Evolutionary conservation across 2,329 filamentous ascomycete genomes (phyloP).

Genomic region (Penicillium paneum): DNA sequence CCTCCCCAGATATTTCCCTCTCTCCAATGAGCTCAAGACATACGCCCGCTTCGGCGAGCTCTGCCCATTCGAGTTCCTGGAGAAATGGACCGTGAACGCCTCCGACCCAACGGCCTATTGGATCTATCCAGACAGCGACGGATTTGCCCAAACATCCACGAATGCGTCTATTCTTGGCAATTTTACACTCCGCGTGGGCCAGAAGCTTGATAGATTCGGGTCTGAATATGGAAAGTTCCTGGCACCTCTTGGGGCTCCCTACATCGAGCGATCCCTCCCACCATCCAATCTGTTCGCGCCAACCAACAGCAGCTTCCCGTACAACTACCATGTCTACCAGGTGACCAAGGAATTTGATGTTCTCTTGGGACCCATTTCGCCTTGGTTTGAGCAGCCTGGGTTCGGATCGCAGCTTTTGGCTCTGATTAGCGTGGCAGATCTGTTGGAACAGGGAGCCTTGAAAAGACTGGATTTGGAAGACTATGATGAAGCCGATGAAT

Average conservation of each 20-base stretch:
- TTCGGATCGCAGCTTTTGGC: constrained; percentile 42
- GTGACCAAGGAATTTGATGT: constrained; percentile 44
- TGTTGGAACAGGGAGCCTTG: constrained; percentile 37
- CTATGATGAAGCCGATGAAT: constrained; percentile 25
- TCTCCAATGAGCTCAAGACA: constrained; percentile 16
- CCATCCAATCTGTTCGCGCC: constrained; percentile 45
- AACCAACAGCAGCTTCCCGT: constrained; percentile 39
- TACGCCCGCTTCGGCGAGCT: constrained; percentile 23
- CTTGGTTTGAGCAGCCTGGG: constrained; percentile 53
- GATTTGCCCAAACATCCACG: constrained; percentile 41
- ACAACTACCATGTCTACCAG: constrained; percentile 51
- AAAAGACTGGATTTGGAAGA: constrained; percentile 20
- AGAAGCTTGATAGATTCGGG: constrained; percentile 51
- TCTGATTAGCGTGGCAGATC: constrained; percentile 26
- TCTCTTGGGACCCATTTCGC: constrained; percentile 46
- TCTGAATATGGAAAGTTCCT: constrained; percentile 46
- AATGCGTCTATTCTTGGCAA: constrained; percentile 43
- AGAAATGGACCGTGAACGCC: constrained; percentile 11
- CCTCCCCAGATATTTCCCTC: constrained; percentile 16
- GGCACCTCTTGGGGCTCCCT: constrained; percentile 47
- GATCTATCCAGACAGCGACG: constrained; percentile 43
- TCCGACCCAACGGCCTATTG: constrained; percentile 18
- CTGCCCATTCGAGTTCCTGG: constrained; percentile 18
- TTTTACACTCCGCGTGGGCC: constrained; percentile 41
- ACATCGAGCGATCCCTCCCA: constrained; percentile 48